Percentiles rank a stretch among this genome's conserved stretches.
Conservation (phyloP, 495 filamentous ascomycete species). For the Diplogelasinospora grovesii region DNA sequence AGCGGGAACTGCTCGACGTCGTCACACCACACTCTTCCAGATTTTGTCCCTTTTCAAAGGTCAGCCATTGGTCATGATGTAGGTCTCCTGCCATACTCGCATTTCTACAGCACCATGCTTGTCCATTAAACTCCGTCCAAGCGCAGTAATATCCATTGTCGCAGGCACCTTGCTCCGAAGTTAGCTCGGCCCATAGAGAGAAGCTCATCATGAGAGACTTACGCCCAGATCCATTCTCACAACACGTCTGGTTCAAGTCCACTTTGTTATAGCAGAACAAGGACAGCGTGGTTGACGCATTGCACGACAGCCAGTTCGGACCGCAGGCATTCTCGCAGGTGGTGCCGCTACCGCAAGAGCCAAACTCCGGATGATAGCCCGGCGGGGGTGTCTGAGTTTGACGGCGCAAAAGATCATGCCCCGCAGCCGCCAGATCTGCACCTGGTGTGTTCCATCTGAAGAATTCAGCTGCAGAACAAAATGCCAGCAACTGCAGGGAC, state of each 20-base stretch:
- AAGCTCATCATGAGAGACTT: not conserved
- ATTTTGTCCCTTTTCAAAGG: slow-evolving; percentile 15
- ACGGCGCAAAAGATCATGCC: slow-evolving; percentile 11
- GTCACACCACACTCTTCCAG: slow-evolving; percentile 20
- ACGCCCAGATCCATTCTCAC: slow-evolving; percentile 25
- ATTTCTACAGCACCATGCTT: slow-evolving; percentile 25
- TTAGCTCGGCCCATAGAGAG: not conserved
- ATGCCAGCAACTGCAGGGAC: not conserved
- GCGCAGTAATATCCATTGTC: slow-evolving; percentile 25
- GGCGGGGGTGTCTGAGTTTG: slow-evolving; percentile 18
- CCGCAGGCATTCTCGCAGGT: slow-evolving; percentile 26
- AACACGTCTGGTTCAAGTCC: slow-evolving; percentile 23
- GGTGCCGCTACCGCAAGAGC: slow-evolving; percentile 19
- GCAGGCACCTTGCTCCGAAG: slow-evolving; percentile 15
- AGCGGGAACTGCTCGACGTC: not conserved
- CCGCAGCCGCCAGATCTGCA: not conserved
- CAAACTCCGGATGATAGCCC: slow-evolving; percentile 27
- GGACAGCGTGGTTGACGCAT: slow-evolving; percentile 21
- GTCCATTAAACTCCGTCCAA: slow-evolving; percentile 18
- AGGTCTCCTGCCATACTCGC: slow-evolving; percentile 6
- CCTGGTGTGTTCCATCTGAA: slow-evolving; percentile 12
- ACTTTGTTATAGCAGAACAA: slow-evolving; percentile 28
- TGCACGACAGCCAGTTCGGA: slow-evolving; percentile 19
- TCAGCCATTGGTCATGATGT: slow-evolving; percentile 1
- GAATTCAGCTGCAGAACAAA: slow-evolving; percentile 13